phyloP scores from a whole-genome alignment of 2,329 filamentous ascomycete species.

The Alternaria novae-zelandiae region DNA sequence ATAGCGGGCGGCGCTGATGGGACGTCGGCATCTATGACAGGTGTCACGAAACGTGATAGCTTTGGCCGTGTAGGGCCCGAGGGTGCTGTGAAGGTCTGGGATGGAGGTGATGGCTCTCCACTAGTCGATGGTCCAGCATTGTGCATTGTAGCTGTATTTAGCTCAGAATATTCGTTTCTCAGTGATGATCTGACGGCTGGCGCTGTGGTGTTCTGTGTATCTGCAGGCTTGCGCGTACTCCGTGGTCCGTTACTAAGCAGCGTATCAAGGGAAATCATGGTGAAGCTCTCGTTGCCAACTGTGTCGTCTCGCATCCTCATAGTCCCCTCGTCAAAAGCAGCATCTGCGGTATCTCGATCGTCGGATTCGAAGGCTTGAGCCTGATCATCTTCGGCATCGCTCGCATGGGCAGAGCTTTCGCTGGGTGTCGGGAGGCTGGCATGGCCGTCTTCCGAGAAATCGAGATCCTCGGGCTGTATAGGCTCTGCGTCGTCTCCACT shows the following conservation, averaged over 20 bases:
- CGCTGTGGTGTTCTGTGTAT: slow-evolving; percentile 4
- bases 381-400: not conserved
- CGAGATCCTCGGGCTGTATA: not conserved
- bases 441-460: not conserved
- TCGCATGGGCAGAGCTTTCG: slow-evolving; percentile 6
- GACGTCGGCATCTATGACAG: slow-evolving; percentile 31
- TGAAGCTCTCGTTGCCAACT: slow-evolving; percentile 59
- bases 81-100: slow-evolving; percentile 4
- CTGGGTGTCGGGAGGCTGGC: slow-evolving; percentile 6
- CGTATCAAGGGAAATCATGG: slow-evolving; percentile 58
- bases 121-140: not conserved
- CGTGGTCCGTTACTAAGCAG: slow-evolving; percentile 44
- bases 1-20: slow-evolving; percentile 42
- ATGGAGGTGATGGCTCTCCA: slow-evolving; percentile 14
- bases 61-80: slow-evolving; percentile 20
- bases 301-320: slow-evolving; percentile 51
- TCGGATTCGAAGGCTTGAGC: slow-evolving; percentile 12
- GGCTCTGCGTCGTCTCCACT: slow-evolving; percentile 25
- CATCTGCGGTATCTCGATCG: slow-evolving; percentile 24
- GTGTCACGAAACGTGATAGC: slow-evolving; percentile 34
- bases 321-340: slow-evolving; percentile 40
- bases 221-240: slow-evolving; percentile 28
- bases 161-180: slow-evolving; percentile 19
- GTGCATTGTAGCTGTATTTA: not conserved
- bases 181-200: slow-evolving; percentile 16